These are phyloP conservation scores for Ilyonectria robusta DNA, from an alignment of 2,329 filamentous ascomycete genomes.

Conservation along the genomic window DNA sequence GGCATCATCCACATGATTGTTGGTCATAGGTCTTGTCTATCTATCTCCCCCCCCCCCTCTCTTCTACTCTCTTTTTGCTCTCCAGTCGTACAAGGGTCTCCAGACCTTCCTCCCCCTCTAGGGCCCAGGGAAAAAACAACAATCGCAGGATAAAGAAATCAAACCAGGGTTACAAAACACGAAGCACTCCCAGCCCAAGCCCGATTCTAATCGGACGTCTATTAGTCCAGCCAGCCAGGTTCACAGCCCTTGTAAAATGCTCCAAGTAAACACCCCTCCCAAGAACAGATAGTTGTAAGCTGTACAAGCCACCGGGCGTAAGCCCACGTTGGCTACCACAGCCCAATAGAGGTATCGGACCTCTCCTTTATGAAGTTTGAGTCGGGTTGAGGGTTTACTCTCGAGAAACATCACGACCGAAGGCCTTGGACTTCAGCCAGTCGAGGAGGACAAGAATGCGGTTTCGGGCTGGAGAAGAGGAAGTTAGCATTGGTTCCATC, in stretches of 20 bases:
- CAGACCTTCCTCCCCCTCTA: constrained; percentile 40
- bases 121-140: constrained; percentile 38
- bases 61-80: constrained; percentile 20
- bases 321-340: constrained; percentile 28
- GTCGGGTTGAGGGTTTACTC: constrained; percentile 68
- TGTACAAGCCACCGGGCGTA: constrained; percentile 31
- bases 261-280: constrained; percentile 48
- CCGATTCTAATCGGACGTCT: constrained; percentile 49
- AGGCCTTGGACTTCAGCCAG: constrained; percentile 97
- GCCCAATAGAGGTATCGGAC: constrained; percentile 44
- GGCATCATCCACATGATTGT: neutral
- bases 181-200: constrained; percentile 44
- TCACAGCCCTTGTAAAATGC: constrained; percentile 46
- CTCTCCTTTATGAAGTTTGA: constrained; percentile 40
- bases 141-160: constrained; percentile 36
- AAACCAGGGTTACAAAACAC: constrained; percentile 40
- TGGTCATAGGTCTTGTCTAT: constrained; percentile 25
- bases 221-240: constrained; percentile 48
- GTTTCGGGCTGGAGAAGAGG: constrained; percentile 79
- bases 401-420: constrained; percentile 93
- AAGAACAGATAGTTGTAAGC: constrained; percentile 45
- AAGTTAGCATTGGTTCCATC: constrained; percentile 33
- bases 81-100: constrained; percentile 40
- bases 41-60: constrained; percentile 5
- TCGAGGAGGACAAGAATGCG: constrained; percentile 92